phyloP scores from a whole-genome alignment of 2,329 filamentous ascomycete genomes.

The Claviceps quebecensis region DNA sequence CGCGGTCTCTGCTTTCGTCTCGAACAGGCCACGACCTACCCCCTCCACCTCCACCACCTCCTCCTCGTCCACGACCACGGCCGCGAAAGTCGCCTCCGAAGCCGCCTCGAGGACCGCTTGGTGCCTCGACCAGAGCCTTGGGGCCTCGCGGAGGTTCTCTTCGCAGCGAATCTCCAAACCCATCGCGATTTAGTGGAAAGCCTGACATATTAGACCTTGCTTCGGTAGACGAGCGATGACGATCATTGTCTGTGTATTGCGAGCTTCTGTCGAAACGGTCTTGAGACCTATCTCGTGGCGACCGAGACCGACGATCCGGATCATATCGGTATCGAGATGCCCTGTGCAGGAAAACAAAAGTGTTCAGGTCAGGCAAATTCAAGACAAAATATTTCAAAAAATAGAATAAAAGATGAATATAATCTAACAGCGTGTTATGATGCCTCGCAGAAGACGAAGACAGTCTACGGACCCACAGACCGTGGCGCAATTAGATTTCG shows the following conservation, averaged over 20 bases:
- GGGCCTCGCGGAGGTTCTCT: constrained; percentile 71
- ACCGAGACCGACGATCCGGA: constrained; percentile 49
- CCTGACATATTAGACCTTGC: constrained; percentile 39
- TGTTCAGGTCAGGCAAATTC: constrained; percentile 1
- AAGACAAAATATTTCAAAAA: neutral
- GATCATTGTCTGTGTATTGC: constrained; percentile 49
- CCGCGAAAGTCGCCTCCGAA: constrained; percentile 51
- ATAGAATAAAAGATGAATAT: neutral
- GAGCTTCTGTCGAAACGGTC: constrained; percentile 45
- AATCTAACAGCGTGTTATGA: neutral
- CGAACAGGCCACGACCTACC: constrained; percentile 42
- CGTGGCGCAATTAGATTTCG: constrained; percentile 1
- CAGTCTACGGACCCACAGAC: neutral
- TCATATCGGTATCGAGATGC: constrained; percentile 48
- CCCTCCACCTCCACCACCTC: constrained; percentile 43
- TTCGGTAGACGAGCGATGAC: constrained; percentile 52
- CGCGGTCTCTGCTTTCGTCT: constrained; percentile 48
- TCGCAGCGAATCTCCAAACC: constrained; percentile 38
- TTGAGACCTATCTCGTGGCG: constrained; percentile 54
- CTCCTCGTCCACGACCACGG: constrained; percentile 21
- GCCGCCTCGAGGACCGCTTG: constrained; percentile 53
- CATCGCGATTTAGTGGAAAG: constrained; percentile 48
- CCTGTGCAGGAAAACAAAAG: constrained; percentile 19
- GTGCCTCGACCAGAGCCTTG: constrained; percentile 59
- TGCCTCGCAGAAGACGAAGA: neutral